Evolutionary conservation across 2,329 filamentous ascomycete genomes (phyloP).

Genomic region (Talaromyces amestolkiae): DNA sequence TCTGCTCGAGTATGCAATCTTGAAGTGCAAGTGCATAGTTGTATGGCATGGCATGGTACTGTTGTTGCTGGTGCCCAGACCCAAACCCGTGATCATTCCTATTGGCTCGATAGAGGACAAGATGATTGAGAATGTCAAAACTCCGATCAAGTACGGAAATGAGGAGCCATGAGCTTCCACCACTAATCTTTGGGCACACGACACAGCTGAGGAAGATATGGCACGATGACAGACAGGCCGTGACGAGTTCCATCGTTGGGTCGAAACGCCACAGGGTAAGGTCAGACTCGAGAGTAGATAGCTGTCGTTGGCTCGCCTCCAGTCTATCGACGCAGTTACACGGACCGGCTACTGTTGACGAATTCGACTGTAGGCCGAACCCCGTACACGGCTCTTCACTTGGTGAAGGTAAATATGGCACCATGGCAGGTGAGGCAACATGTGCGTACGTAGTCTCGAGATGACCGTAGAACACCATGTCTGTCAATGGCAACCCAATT

Average conservation of each 20-base stretch:
- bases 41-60: neutral
- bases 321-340: constrained; percentile 33
- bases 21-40: constrained; percentile 11
- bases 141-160: constrained; percentile 33
- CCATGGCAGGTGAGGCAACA: constrained; percentile 26
- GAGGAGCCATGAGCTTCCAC: constrained; percentile 28
- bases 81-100: neutral
- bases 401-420: constrained; percentile 30
- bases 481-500: neutral
- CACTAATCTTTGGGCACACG: constrained; percentile 30
- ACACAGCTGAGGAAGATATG: constrained; percentile 32
- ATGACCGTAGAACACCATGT: constrained; percentile 2
- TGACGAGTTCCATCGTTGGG: constrained; percentile 33
- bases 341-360: constrained; percentile 15
- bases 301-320: constrained; percentile 31
- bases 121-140: constrained; percentile 33
- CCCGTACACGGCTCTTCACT: constrained; percentile 24
- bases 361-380: constrained; percentile 21
- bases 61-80: neutral
- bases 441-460: constrained; percentile 7
- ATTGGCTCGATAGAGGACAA: constrained; percentile 22
- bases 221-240: constrained; percentile 31
- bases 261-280: constrained; percentile 30
- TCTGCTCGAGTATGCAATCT: constrained; percentile 12
- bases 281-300: constrained; percentile 30